phyloP scores from a whole-genome alignment of 202 grass and related monocot genomes.

The Sporobolus alterniflorus region DNA sequence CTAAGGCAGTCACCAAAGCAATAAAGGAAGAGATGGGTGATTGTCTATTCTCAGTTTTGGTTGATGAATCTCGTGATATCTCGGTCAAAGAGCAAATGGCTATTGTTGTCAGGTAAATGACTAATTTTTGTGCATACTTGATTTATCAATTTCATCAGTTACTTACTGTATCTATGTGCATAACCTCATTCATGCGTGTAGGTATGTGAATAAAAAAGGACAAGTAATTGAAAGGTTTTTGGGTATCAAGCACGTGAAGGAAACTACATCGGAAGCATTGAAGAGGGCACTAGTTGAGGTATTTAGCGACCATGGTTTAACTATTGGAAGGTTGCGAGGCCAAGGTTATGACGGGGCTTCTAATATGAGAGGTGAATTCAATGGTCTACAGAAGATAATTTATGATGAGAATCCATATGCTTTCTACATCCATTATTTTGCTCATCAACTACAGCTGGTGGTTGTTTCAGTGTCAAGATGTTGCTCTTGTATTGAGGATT shows the following conservation, averaged over 20 bases:
- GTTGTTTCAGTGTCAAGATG: background rate
- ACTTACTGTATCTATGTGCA: too few relatives aligned
- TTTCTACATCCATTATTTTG: background rate
- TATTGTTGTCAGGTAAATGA: background rate
- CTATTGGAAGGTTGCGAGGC: background rate
- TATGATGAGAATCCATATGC: too few relatives aligned
- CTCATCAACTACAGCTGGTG: background rate
- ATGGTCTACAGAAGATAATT: too few relatives aligned
- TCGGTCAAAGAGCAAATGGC: background rate
- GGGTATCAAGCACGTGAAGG: background rate
- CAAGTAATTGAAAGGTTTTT: background rate
- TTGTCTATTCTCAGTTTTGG: background rate
- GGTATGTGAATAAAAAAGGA: background rate
- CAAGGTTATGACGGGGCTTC: background rate
- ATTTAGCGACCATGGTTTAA: background rate
- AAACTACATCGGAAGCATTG: background rate
- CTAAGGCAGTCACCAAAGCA: background rate
- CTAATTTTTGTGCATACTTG: background rate
- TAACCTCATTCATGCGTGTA: too few relatives aligned
- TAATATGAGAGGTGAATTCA: too few relatives aligned
- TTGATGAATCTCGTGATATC: background rate
- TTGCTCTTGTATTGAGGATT: background rate
- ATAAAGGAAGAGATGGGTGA: background rate
- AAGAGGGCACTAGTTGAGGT: background rate
- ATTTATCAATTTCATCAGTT: background rate